Conservation (phyloP, 2,329 filamentous ascomycete species). For the Aspergillus piperis region DNA sequence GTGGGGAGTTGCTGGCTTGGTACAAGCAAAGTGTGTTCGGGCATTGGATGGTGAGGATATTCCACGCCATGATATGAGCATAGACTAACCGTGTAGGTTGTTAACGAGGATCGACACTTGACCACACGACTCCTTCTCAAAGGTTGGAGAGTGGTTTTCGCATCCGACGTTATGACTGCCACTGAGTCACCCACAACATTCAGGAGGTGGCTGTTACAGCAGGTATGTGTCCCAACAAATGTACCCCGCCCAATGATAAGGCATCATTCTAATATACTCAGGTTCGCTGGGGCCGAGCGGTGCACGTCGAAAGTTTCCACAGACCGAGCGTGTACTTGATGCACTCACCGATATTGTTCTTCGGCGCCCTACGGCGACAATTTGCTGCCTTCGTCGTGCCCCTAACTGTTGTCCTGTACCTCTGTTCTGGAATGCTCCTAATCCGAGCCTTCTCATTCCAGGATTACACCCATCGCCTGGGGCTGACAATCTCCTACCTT, state of each 20-base stretch:
- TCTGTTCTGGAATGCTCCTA: slow-evolving; percentile 30
- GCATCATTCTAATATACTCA: background rate
- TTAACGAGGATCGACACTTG: slow-evolving; percentile 44
- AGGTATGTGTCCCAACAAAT: slow-evolving; percentile 13
- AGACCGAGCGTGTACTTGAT: slow-evolving; percentile 38
- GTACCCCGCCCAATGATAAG: background rate
- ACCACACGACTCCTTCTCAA: slow-evolving; percentile 39
- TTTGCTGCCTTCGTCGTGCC: slow-evolving; percentile 32
- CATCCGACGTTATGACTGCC: slow-evolving; percentile 34
- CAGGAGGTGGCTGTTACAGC: slow-evolving; percentile 39
- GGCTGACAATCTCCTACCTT: slow-evolving; percentile 34
- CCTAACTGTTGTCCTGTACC: slow-evolving; percentile 32
- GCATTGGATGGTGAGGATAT: slow-evolving; percentile 30
- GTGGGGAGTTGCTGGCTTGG: slow-evolving; percentile 37
- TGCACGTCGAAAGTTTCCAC: slow-evolving; percentile 40
- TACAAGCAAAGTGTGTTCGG: slow-evolving; percentile 41
- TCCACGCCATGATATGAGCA: too few relatives aligned
- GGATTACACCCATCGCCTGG: slow-evolving; percentile 32
- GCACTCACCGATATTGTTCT: slow-evolving; percentile 38
- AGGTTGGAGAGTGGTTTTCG: slow-evolving; percentile 39
- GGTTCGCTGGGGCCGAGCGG: slow-evolving; percentile 40
- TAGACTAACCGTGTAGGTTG: slow-evolving; percentile 20
- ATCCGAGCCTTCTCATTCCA: slow-evolving; percentile 27
- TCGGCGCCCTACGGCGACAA: slow-evolving; percentile 34
- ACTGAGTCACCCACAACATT: slow-evolving; percentile 42